Evolutionary conservation across 306 rosid genomes (phyloP), one percentile per base, ranked within the genome.

Genomic region (Vicia villosa): DNA sequence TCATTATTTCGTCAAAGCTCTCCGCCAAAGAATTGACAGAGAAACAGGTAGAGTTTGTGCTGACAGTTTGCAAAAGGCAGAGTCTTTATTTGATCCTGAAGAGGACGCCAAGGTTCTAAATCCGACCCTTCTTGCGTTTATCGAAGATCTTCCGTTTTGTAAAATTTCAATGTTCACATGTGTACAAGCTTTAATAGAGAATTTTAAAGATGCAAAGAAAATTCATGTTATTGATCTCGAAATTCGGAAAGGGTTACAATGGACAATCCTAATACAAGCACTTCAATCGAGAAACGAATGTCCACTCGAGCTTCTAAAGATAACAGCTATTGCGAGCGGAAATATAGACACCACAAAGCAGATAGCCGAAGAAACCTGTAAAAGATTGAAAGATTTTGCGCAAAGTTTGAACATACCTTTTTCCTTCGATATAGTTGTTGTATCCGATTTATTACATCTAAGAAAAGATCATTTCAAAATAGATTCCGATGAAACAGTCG

Each of bases 1-100:
- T 66, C 73, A 41, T 70, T 84, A 79, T 16, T 90, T 87, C 34
- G 73, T 82, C 3, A 82, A 82, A 67, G 95, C 89, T 64, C 86
- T 90, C 47, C 65, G 17, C 11, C 89, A 70, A 12, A 90, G 66
- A 76, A 84, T 87, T 61, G 79, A 82, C 52, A 47, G 43, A 75
- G 83, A 84, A 81, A 87, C 88, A 0, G 89, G 91, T 69, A 75
- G 88, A 56, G 16, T 51, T 68, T 59, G 72, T 24, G 5, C 52
- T 63, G 69, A 74, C 10, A 76, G 28, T 8, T 10, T 36, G 37
- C 17, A 66, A 19, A 49, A 57, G 13, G 30, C 49, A 4, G 40
- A 56, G 1, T n/a, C 51, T 38, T 40, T 63, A 56, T 63, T 81
- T 60, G 80, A 90, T 79, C 54, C 70, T 7, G 75, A 75, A 3